Percentiles rank a stretch among this genome's conserved stretches.
Conservation (phyloP, 257 asterid genomes). For the Penstemon barbatus region DNA sequence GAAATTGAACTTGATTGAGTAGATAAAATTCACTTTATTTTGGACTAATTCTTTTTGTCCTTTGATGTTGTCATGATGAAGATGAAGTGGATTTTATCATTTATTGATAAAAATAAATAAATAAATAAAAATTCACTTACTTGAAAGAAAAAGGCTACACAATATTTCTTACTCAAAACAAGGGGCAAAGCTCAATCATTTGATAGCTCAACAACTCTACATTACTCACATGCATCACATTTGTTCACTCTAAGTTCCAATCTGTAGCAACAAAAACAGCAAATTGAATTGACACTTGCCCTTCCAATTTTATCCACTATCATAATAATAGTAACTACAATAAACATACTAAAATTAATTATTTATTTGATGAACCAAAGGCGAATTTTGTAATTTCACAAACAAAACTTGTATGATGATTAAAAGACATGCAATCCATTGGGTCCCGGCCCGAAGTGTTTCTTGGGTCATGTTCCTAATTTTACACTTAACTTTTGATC, state of each 20-base stretch:
- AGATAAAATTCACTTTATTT: too few relatives aligned
- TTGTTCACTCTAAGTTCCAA: slow-evolving; percentile 33
- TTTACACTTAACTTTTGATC: slow-evolving; percentile 31
- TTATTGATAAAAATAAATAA: slow-evolving; percentile 19
- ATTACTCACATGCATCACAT: slow-evolving; percentile 55
- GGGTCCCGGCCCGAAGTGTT: slow-evolving; percentile 61
- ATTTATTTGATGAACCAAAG: slow-evolving; percentile 1
- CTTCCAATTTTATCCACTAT: slow-evolving; percentile 14
- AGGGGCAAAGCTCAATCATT: slow-evolving; percentile 47
- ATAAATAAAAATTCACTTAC: too few relatives aligned
- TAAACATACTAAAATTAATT: background rate
- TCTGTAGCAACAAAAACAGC: slow-evolving; percentile 9
- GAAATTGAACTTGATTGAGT: too few relatives aligned
- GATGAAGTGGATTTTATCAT: slow-evolving; percentile 6
- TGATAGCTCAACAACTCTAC: slow-evolving; percentile 66
- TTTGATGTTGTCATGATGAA: slow-evolving; percentile 15
- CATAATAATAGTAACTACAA: background rate
- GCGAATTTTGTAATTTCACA: slow-evolving; percentile 21
- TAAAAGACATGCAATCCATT: slow-evolving; percentile 58
- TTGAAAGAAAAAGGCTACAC: slow-evolving; percentile 16
- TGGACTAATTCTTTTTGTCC: background rate
- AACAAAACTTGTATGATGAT: slow-evolving; percentile 23
- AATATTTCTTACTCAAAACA: slow-evolving; percentile 28
- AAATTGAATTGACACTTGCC: slow-evolving; percentile 23
- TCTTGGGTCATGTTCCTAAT: slow-evolving; percentile 54